A percentile compares a stretch with the other conserved stretches of the same genome.
phyloP scores from a whole-genome alignment of 2,329 filamentous ascomycete genomes.

The Phaeosphaeria sp. region DNA sequence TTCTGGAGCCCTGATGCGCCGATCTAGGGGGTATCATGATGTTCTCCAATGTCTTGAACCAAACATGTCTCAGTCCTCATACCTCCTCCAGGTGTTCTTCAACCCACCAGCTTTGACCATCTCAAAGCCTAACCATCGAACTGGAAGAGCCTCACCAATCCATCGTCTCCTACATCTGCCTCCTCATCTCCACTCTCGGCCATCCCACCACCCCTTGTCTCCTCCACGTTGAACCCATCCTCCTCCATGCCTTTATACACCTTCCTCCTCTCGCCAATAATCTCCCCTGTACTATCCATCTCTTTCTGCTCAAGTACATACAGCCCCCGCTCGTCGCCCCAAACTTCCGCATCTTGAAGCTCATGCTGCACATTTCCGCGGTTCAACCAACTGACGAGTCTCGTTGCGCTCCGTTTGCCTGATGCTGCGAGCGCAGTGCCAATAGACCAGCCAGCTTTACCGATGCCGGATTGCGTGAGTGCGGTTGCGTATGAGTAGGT shows the following conservation, averaged over 20 bases:
- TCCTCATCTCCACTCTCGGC: background rate
- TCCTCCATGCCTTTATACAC: background rate
- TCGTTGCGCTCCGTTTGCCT: slow-evolving; percentile 1
- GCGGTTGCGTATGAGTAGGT: slow-evolving; percentile 15
- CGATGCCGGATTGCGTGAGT: slow-evolving; percentile 12
- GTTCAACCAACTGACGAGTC: slow-evolving; percentile 1
- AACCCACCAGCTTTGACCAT: background rate
- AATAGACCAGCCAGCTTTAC: slow-evolving; percentile 19
- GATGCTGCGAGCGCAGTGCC: slow-evolving; percentile 10
- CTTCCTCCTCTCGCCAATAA: background rate
- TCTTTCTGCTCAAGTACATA: background rate
- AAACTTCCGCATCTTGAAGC: background rate
- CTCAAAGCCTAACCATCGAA: slow-evolving; percentile 3
- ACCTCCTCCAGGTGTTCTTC: background rate
- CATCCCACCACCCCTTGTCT: background rate
- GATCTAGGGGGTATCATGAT: background rate
- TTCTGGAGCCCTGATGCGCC: background rate
- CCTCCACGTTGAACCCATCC: background rate
- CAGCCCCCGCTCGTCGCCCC: background rate
- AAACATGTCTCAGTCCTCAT: background rate
- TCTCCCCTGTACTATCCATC: background rate
- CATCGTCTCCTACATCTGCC: background rate
- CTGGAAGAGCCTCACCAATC: slow-evolving; percentile 3
- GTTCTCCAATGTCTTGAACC: background rate
- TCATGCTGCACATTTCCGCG: background rate